Base-by-base conservation (phyloP, 192 early-diverging fungal genomes). In the Jimgerdemannia flammicorona region DNA sequence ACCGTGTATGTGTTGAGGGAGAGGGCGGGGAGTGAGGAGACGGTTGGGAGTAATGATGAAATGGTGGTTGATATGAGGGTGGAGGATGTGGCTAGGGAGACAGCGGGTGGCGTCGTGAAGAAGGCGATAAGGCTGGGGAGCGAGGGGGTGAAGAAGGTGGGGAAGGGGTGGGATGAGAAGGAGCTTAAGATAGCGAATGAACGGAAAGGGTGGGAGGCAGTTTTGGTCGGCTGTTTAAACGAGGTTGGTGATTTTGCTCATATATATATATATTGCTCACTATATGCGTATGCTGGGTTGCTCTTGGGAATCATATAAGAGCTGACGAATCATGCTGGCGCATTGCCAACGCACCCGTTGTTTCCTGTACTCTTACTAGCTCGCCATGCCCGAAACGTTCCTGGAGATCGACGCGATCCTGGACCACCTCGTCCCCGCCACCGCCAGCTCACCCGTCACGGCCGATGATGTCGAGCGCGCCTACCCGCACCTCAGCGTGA, bases 171-270 rank as follows among this genome's bases (percentile, higher is more conserved):
- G 87, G 84, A 87, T 64, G 66, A 66, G n/a, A 79, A 66, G 44
- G 39, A 76, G 20, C 75, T 89, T 4, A 18, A 71, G 2, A n/a
- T 68, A 0, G 69, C 71, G 41, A 44, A 79, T 63, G 78, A 77
- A 14, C 70, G 87, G 49, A 74, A 83, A 66, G 80, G 84, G 17
- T 89, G 87, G 87, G 84, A 84, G 68, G 78, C 80, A 68, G 78
- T 80, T 8, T 69, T 89, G 19, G 83, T 87, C 19, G 87, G 87
- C 14, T 82, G 82, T 42, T 63, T 89, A 19, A 86, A 89, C 71
- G 84, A 89, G 77, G 87, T 87, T 78, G 70, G 73, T 14, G 29
- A 14, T 29, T 40, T 44, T 44, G 19, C 66, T 54, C 43, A 43
- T 29, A 29, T 29, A 29, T 29, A 29, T 29, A 29, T 29, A 29